Percentiles rank a stretch among this genome's conserved stretches.
Conservation (phyloP, 306 rosid species). For the Rosa chinensis region DNA sequence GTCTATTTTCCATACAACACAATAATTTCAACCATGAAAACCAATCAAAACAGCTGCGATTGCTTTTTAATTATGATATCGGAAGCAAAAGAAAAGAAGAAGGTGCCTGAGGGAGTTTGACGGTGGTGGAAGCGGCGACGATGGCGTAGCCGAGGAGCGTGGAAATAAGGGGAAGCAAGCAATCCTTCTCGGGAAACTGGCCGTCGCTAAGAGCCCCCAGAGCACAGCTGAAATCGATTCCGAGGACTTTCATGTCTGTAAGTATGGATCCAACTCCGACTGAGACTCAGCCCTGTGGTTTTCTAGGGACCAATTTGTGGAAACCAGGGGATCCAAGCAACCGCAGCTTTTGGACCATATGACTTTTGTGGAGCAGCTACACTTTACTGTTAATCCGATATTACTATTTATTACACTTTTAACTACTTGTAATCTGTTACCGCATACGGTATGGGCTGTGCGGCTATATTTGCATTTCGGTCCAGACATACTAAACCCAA, state of each 20-base stretch:
- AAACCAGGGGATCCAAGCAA: background rate
- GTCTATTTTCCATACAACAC: background rate
- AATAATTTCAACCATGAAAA: background rate
- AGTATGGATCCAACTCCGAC: constrained; percentile 9
- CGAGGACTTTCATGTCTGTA: constrained; percentile 39
- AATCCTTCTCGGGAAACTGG: constrained; percentile 74
- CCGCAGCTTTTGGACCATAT: background rate
- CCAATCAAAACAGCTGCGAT: background rate
- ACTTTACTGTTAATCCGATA: background rate
- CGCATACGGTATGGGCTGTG: background rate
- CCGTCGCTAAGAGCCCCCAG: constrained; percentile 68
- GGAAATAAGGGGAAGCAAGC: constrained; percentile 90
- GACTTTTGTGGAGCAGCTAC: constrained; percentile 6
- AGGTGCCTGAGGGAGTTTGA: constrained; percentile 91
- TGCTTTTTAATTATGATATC: background rate
- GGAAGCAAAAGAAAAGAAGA: background rate
- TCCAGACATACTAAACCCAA: background rate
- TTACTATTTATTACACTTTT: background rate
- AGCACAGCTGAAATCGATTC: constrained; percentile 72
- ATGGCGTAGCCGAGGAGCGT: constrained; percentile 94
- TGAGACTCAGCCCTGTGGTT: background rate
- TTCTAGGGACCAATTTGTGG: background rate
- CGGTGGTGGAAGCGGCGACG: constrained; percentile 98
- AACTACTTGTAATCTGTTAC: background rate
- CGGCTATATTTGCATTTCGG: background rate